These are phyloP conservation scores for Lophium mytilinum DNA, from an alignment of 495 filamentous ascomycete genomes.

Conservation along the genomic window DNA sequence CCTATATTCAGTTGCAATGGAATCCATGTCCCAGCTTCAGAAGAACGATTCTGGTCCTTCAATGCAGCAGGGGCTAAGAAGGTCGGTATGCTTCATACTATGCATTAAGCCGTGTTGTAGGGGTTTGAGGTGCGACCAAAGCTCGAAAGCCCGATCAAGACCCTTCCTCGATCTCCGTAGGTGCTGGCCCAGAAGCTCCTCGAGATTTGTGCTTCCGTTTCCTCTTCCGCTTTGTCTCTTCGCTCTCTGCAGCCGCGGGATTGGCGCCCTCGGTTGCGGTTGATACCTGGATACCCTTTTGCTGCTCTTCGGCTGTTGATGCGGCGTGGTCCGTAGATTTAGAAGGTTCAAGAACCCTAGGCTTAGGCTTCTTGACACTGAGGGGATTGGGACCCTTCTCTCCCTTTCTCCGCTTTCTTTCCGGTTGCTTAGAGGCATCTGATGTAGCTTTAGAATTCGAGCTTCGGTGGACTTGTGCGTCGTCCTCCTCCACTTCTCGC, in stretches of 20 bases:
- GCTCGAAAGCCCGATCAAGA: background rate
- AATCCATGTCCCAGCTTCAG: background rate
- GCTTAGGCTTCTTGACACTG: conserved; percentile 78
- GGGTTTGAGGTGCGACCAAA: no score
- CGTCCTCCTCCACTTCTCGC: conserved; percentile 42
- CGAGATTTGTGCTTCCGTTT: conserved; percentile 31
- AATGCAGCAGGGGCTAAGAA: background rate
- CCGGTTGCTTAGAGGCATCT: conserved; percentile 30
- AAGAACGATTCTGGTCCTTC: background rate
- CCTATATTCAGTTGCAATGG: no score
- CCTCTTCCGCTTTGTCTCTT: conserved; percentile 23
- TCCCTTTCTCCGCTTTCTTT: conserved; percentile 59
- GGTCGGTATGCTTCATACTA: background rate
- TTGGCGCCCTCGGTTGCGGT: background rate
- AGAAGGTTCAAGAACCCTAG: conserved; percentile 1
- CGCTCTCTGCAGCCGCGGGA: conserved; percentile 1
- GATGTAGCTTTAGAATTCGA: conserved; percentile 6
- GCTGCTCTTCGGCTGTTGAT: background rate
- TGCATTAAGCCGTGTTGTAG: background rate
- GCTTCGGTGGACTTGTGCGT: conserved; percentile 29
- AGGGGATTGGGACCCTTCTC: conserved; percentile 83
- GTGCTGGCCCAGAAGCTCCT: background rate
- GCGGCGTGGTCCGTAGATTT: background rate
- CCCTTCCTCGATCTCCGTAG: background rate
- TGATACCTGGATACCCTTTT: background rate